phyloP scores from a whole-genome alignment of 164 flowering plant species.

The Brasenia schreberi region DNA sequence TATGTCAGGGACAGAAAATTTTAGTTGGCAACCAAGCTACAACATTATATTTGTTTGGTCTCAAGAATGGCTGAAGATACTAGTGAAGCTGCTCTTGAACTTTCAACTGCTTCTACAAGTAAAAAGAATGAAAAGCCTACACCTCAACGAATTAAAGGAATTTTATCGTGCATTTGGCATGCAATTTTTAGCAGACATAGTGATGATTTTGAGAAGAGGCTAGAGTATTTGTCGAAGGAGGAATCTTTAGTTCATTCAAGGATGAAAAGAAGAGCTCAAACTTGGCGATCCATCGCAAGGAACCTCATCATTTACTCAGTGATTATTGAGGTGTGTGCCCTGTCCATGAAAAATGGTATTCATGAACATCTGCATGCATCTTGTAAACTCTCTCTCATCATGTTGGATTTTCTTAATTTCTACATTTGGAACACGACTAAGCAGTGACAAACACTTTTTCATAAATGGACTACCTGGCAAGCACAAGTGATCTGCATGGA shows the following conservation, averaged over 20 bases:
- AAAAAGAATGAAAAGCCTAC: conserved; percentile 3
- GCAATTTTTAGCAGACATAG: conserved; percentile 38
- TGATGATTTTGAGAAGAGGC: conserved; percentile 77
- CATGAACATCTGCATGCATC: neutral
- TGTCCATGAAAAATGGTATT: neutral
- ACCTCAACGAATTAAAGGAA: conserved; percentile 20
- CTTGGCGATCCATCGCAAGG: conserved; percentile 37
- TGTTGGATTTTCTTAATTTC: too few relatives aligned
- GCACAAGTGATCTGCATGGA: too few relatives aligned
- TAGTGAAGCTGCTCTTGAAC: conserved; percentile 3
- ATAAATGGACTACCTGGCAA: too few relatives aligned
- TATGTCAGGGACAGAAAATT: too few relatives aligned
- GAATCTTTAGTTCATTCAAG: conserved; percentile 60
- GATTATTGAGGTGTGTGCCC: conserved; percentile 44
- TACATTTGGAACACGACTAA: too few relatives aligned
- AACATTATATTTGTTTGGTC: neutral
- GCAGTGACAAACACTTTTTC: too few relatives aligned
- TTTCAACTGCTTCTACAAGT: neutral
- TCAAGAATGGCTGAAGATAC: conserved; percentile 11
- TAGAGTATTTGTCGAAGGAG: conserved; percentile 67
- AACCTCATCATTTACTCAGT: conserved; percentile 49
- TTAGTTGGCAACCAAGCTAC: neutral
- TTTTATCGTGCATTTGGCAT: conserved; percentile 60
- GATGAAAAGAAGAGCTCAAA: conserved; percentile 44
- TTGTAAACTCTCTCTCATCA: too few relatives aligned